Evolutionary conservation across 768 basidiomycete species (phyloP), one percentile per base, ranked within the genome.

Genomic region (Pulveroboletus sp.): DNA sequence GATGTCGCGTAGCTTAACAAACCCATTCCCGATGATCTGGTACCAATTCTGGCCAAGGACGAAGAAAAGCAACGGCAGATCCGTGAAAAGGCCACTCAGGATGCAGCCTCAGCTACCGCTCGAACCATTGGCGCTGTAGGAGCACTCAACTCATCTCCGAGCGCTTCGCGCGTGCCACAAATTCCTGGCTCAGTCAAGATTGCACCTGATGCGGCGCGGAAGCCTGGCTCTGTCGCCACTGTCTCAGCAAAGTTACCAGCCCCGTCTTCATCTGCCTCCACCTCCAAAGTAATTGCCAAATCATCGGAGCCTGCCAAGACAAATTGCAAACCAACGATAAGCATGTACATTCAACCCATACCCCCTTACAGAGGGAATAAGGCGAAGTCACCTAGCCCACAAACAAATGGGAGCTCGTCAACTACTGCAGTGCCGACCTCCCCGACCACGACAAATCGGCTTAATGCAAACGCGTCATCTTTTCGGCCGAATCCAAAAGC

Each of bases 21-120:
- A 65, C 92, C 91, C 15, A 93, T 98, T 56, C 94, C 95, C 12
- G 89, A 92, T 27, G 95, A 98, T 63, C 79, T 98, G 45, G 86
- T 97, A 15, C 79, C 88, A 3, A 93, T 97, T 62, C 73, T 97
- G 21, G 86, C 95, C 37, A 97, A 96, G 71, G 91, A 95, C 61
- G 90, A 91, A 67, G 86, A 87, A 46, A 95, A 90, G 71, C 91
- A 94, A 61, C 81, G 81, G 52, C 77, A 73, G 43, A 94, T 96
- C 66, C 77, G 77, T 51, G 89, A 89, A 68, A 93, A 87, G 67
- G 80, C 88, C 15, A 71, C 67, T 39, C 73, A 76, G 43, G 89
- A 92, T 54, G 86, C 89, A 3, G 57, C 76, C 18, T 83, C 89
- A 1, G 37, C 73, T 2, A 73, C 79, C 17, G 88, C 90, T 11